These are phyloP conservation scores for Melanogaster broomeanus DNA, from an alignment of 768 basidiomycete species.

Conservation along the genomic window DNA sequence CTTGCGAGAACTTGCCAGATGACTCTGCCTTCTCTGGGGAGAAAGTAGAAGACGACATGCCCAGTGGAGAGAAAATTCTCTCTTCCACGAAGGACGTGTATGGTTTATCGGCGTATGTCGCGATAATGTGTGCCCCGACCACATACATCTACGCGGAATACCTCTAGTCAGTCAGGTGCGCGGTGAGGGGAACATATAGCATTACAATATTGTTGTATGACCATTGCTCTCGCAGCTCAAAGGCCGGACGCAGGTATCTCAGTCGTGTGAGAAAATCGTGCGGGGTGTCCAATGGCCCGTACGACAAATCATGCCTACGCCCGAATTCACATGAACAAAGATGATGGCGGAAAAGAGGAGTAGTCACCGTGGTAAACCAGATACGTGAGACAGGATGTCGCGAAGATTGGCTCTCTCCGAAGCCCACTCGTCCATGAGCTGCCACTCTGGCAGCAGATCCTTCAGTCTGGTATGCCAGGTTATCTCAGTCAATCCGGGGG, in stretches of 20 bases:
- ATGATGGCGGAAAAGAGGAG: neutral
- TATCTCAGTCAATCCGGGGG: slow-evolving; percentile 28
- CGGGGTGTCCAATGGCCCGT: too few species aligned
- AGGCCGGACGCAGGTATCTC: slow-evolving; percentile 30
- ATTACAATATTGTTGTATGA: slow-evolving; percentile 42
- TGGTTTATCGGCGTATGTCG: slow-evolving; percentile 30
- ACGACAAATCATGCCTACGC: slow-evolving; percentile 36
- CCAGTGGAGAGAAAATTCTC: slow-evolving; percentile 42
- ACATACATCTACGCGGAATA: slow-evolving; percentile 39
- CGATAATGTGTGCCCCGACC: slow-evolving; percentile 38
- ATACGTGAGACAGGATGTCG: slow-evolving; percentile 42
- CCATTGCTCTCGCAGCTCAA: slow-evolving; percentile 38
- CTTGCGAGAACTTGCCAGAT: slow-evolving; percentile 34
- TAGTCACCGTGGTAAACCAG: slow-evolving; percentile 39
- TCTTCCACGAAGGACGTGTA: slow-evolving; percentile 43
- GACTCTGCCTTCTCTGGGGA: slow-evolving; percentile 33
- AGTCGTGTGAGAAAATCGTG: slow-evolving; percentile 24
- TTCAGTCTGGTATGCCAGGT: slow-evolving; percentile 39
- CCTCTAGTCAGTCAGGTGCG: neutral
- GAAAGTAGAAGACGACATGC: slow-evolving; percentile 44
- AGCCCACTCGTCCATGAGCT: slow-evolving; percentile 43
- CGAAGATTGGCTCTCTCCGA: slow-evolving; percentile 35
- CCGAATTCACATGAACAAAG: neutral
- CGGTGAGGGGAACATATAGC: neutral
- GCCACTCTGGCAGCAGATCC: slow-evolving; percentile 44